phyloP scores from a whole-genome alignment of 805 yeast genomes.

The Helenozyma baotianmanensis region DNA sequence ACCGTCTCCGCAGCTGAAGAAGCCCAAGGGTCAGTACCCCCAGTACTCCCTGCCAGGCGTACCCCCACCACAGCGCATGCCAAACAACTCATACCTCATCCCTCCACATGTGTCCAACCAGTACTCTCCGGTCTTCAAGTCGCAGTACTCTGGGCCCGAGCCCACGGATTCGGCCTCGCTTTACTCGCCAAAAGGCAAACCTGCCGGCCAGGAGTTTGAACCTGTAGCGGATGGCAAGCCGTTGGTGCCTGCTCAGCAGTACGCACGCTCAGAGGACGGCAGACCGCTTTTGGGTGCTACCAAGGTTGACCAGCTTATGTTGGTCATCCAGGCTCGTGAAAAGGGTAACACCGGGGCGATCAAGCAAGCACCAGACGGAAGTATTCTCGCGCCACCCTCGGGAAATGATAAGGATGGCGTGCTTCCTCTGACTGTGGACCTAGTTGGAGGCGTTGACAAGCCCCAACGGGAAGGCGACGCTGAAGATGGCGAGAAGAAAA shows the following conservation, averaged over 20 bases:
- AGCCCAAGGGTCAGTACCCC: not conserved
- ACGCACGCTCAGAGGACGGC: constrained; percentile 52
- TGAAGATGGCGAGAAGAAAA: constrained; percentile 16
- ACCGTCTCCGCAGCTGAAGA: constrained; percentile 2
- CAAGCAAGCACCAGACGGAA: constrained; percentile 65
- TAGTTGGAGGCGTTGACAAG: constrained; percentile 79
- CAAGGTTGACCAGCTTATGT: constrained; percentile 85
- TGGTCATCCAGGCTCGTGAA: constrained; percentile 83
- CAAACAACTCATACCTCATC: not conserved
- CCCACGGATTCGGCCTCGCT: constrained; percentile 1
- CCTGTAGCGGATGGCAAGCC: constrained; percentile 14
- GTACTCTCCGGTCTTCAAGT: constrained; percentile 2
- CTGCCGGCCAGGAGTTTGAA: not conserved
- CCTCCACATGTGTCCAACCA: not conserved
- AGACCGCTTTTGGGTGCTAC: constrained; percentile 79
- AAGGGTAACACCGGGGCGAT: constrained; percentile 67
- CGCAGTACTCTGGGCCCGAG: constrained; percentile 3
- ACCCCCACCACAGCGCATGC: constrained; percentile 2
- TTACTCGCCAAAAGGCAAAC: constrained; percentile 2
- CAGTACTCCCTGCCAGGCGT: not conserved
- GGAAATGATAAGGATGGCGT: constrained; percentile 28
- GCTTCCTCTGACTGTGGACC: constrained; percentile 52
- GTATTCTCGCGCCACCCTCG: constrained; percentile 45
- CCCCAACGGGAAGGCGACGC: constrained; percentile 26
- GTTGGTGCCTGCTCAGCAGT: constrained; percentile 44